These are phyloP conservation scores for Wallacemonas sp. DNA, from an alignment of 208 protist genomes.

Conservation along the genomic window DNA sequence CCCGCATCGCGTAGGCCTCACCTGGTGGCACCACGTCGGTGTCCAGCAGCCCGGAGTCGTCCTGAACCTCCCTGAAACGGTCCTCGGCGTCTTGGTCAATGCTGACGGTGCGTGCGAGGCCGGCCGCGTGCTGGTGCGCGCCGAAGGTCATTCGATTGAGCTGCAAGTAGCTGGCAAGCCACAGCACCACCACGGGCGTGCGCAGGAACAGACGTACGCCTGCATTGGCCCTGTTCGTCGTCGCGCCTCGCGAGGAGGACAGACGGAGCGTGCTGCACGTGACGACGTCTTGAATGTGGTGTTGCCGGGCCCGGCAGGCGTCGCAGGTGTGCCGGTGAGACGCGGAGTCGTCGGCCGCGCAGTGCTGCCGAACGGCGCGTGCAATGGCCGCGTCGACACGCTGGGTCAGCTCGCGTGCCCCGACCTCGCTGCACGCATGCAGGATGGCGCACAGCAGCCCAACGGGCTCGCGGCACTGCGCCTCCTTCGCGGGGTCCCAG, in stretches of 20 bases:
- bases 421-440: slow-evolving; percentile 38
- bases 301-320: slow-evolving; percentile 21
- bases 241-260: background rate
- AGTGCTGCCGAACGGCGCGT: slow-evolving; percentile 23
- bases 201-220: slow-evolving; percentile 39
- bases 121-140: slow-evolving; percentile 5
- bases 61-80: background rate
- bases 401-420: slow-evolving; percentile 22
- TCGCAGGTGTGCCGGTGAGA: slow-evolving; percentile 27
- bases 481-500: slow-evolving; percentile 41
- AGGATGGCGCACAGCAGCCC: slow-evolving; percentile 40
- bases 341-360: slow-evolving; percentile 18
- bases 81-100: background rate
- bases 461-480: slow-evolving; percentile 38
- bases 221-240: background rate
- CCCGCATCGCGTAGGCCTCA: slow-evolving; percentile 46
- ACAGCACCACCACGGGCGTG: slow-evolving; percentile 47
- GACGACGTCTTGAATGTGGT: background rate
- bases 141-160: slow-evolving; percentile 17
- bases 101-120: background rate
- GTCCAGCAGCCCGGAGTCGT: background rate
- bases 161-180: slow-evolving; percentile 36
- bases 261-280: background rate
- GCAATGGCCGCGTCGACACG: slow-evolving; percentile 29
- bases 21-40: slow-evolving; percentile 31